phyloP scores from a whole-genome alignment of 208 protist genomes.

The Blastocrithidia nonstop region DNA sequence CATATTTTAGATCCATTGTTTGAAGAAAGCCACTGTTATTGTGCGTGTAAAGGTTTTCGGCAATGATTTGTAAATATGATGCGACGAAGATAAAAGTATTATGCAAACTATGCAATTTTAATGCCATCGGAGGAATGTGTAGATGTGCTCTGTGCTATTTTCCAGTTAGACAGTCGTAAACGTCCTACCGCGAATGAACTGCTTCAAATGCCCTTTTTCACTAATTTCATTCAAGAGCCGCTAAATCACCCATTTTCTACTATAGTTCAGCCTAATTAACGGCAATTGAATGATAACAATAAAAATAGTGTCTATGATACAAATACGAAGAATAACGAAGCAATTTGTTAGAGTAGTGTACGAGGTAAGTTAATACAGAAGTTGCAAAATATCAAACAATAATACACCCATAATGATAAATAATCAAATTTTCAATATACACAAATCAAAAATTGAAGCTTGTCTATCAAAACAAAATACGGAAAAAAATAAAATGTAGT shows the following conservation, averaged over 20 bases:
- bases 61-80: conserved; percentile 50
- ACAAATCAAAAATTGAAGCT: neutral
- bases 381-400: neutral
- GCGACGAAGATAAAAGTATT: conserved; percentile 26
- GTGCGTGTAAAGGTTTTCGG: conserved; percentile 46
- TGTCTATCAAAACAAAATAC: too few species aligned
- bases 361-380: too few species aligned
- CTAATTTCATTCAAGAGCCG: conserved; percentile 3
- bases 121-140: conserved; percentile 38
- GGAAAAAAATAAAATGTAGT: too few species aligned
- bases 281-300: too few species aligned
- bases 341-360: too few species aligned
- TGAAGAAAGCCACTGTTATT: conserved; percentile 36
- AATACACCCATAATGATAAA: neutral
- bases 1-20: conserved; percentile 45
- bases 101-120: too few species aligned
- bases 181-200: conserved; percentile 64
- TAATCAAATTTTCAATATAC: neutral
- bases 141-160: conserved; percentile 54
- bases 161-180: conserved; percentile 48
- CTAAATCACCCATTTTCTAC: too few species aligned
- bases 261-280: too few species aligned
- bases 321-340: too few species aligned
- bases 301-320: too few species aligned
- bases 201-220: conserved; percentile 66